Evolutionary conservation across 2,329 filamentous ascomycete genomes (phyloP), one percentile per base, ranked within the genome.

Genomic region (Aaosphaeria pasadenensis): DNA sequence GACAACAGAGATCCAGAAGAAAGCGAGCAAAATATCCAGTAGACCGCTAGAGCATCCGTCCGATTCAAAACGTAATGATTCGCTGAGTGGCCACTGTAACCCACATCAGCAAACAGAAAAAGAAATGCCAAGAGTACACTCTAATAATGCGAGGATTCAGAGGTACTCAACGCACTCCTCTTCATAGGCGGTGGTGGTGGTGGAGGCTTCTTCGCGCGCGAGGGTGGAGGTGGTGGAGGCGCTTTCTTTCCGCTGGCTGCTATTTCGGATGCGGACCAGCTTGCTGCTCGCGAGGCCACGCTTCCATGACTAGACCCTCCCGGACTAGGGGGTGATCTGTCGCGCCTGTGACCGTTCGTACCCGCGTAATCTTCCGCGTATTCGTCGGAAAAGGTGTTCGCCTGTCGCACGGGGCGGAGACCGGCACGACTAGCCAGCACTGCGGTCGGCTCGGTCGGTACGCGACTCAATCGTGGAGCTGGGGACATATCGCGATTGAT

Each of bases 131-230:
- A 36, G n/a, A 36, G 33, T 36, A n/a, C 31, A 5, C n/a, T 17
- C 55, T 61, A 69, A 57, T 69, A 69, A 62, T 64, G 63, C 47
- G 65, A 62, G 42, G 67, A 53, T 54, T 67, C 64, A 44, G 63
- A 64, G 48, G 64, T 59, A 57, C 74, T 77, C 59, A 77, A 63
- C 51, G 72, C 73, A 66, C 72, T 77, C 55, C 82, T 73, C 74
- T 86, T 86, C 71, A 83, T 78, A 24, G 84, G 84, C 7, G 81
- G 82, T 24, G 82, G 84, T 35, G 82, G 82, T 50, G 84, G 82
- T 24, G 81, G 79, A 9, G 83, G 82, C 67, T 87, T 87, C 75
- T 86, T 87, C 33, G 80, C 71, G 60, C 83, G 73, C 24, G 78
- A 79, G 28, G 84, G 84, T 30, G 84, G 84, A 17, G 84, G 84